These are phyloP conservation scores for Pichiaceae sp. DNA, from an alignment of 1,139 yeast species.

Conservation along the genomic window DNA sequence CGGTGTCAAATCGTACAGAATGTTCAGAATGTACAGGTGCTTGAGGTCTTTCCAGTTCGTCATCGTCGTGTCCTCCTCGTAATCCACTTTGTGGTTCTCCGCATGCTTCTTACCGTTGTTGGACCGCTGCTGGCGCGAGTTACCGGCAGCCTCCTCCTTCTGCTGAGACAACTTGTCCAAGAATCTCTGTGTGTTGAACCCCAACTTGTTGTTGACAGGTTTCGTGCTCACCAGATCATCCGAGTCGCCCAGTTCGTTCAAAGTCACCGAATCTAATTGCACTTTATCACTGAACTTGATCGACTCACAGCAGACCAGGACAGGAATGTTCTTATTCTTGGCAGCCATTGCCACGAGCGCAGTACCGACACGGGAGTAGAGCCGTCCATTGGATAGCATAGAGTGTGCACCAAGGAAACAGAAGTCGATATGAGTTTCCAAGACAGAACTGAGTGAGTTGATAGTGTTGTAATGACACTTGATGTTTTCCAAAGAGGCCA, in stretches of 20 bases:
- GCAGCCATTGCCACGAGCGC: conserved; percentile 92
- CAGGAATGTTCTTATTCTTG: conserved; percentile 82
- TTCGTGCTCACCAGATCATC: conserved; percentile 56
- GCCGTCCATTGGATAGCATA: conserved; percentile 88
- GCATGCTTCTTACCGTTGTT: conserved; percentile 5
- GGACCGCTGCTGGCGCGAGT: conserved; percentile 13
- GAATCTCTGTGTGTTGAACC: conserved; percentile 61
- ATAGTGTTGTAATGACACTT: conserved; percentile 70
- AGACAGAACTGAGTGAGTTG: conserved; percentile 69
- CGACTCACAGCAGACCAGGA: conserved; percentile 90
- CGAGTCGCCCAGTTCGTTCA: conserved; percentile 85
- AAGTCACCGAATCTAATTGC: conserved; percentile 89
- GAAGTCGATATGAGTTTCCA: conserved; percentile 64
- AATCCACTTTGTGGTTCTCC: conserved; percentile 8
- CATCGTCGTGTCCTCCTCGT: conserved; percentile 32
- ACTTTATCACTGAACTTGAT: conserved; percentile 93
- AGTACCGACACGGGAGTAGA: conserved; percentile 91
- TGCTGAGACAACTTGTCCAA: conserved; percentile 35
- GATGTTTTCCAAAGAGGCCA: conserved; percentile 47
- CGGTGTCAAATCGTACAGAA: conserved; percentile 91
- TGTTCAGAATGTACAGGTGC: conserved; percentile 66
- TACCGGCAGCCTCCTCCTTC: conserved; percentile 11
- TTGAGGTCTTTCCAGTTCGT: conserved; percentile 58
- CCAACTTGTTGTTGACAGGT: conserved; percentile 48
- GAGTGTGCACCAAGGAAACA: conserved; percentile 97